Base-by-base conservation (phyloP, 352 stramenopile genomes). In the Globisporangium solare region DNA sequence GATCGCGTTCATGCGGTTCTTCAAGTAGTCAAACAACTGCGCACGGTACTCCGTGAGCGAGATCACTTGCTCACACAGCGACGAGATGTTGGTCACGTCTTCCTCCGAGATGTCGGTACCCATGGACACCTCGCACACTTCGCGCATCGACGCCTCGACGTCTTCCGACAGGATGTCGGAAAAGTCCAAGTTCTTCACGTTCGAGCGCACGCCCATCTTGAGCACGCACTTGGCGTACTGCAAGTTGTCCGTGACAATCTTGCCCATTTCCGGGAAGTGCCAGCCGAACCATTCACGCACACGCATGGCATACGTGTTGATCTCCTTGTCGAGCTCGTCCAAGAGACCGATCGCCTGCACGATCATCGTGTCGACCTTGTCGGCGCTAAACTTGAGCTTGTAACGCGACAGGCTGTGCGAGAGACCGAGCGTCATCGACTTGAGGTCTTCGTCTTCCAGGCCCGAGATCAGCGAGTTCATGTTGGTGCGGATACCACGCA, bases 341-440 rank as follows among this genome's bases (percentile, higher is more conserved):
- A 99, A 79, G 47, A 99, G 79, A 13, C 96, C 96, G 52, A 99
- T 99, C 14, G 98, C 97, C 85, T 99, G 98, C 55, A 99, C 95
- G 52, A 99, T 98, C 98, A 99, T 99, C 35, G 96, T 99, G 85
- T 99, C 98, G 12, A 99, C 88, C 84, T 99, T 99, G 73, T 99
- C 97, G 12, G 97, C 94, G 60, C 86, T 98, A 63, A 99, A 99
- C 86, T 99, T 99, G 68, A 99, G 89, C 86, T 99, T 99, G 83
- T 99, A 99, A 51, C 97, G 88, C 48, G 88, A 98, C 8, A 99
- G 85, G 12, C 76, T 96, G 87, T 99, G 97, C 63, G 90, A 98
- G n/a, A 99, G 79, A 79, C 97, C 97, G 12, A 99, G 86, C 61
- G 96, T 96, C 97, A 99, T 99, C n/a, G 93, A 92, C 76, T 88